phyloP scores from a whole-genome alignment of 352 stramenopile genomes.

The Pythium rhizo-oryzae region DNA sequence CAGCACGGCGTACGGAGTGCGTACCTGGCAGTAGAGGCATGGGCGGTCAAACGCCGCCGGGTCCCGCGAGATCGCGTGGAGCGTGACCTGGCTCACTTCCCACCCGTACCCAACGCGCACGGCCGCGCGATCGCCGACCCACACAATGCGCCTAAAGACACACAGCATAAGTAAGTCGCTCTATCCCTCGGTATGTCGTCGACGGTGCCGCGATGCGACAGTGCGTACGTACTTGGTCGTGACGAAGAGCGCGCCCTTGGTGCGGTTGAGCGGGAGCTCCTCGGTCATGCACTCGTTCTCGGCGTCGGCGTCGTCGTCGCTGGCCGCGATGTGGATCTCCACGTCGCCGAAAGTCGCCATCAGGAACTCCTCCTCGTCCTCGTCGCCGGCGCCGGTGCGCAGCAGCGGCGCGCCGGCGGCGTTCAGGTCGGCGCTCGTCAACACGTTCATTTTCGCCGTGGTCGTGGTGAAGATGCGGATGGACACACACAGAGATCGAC shows the following conservation, averaged over 20 bases:
- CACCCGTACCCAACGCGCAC: slow-evolving; percentile 65
- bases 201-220: neutral
- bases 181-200: neutral
- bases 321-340: slow-evolving; percentile 39
- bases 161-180: neutral
- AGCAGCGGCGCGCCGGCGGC: slow-evolving; percentile 53
- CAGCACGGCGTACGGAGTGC: neutral
- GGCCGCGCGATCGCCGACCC: slow-evolving; percentile 45
- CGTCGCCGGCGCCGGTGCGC: slow-evolving; percentile 39
- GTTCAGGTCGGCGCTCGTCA: slow-evolving; percentile 48
- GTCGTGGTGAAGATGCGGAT: slow-evolving; percentile 1
- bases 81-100: slow-evolving; percentile 67
- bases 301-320: slow-evolving; percentile 21
- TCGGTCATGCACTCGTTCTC: slow-evolving; percentile 35
- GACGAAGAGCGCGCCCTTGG: slow-evolving; percentile 39
- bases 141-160: slow-evolving; percentile 55
- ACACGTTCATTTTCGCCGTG: slow-evolving; percentile 48
- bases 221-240: slow-evolving; percentile 37
- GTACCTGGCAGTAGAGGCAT: slow-evolving; percentile 82
- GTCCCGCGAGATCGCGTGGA: slow-evolving; percentile 84
- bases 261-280: slow-evolving; percentile 33
- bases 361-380: slow-evolving; percentile 66
- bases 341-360: slow-evolving; percentile 52
- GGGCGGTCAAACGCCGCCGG: slow-evolving; percentile 55
- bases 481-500: neutral